Evolutionary conservation across 2,329 filamentous ascomycete genomes (phyloP).

Genomic region (Nothophaeocryptopus gaeumannii): DNA sequence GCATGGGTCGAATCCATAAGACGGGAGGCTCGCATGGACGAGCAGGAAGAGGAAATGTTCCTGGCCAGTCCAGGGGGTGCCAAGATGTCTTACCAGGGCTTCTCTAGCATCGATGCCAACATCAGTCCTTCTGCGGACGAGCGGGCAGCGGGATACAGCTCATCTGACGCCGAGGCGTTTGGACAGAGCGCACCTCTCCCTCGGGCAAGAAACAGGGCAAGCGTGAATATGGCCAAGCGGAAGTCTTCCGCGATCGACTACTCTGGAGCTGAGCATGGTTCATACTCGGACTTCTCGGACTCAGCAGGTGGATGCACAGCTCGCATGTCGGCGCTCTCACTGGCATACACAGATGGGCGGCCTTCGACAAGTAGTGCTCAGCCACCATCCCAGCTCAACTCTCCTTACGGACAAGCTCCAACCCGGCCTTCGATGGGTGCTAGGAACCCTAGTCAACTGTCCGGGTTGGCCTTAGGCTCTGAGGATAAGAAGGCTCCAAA

Average conservation of each 20-base stretch:
- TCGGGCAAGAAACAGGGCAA: constrained; percentile 28
- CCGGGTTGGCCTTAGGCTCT: constrained; percentile 49
- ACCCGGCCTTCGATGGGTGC: constrained; percentile 25
- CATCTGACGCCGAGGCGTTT: constrained; percentile 44
- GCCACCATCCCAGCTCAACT: constrained; percentile 28
- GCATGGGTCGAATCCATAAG: constrained; percentile 85
- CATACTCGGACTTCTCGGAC: constrained; percentile 78
- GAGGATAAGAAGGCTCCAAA: constrained; percentile 10
- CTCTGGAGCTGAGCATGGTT: constrained; percentile 66
- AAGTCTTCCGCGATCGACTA: constrained; percentile 62
- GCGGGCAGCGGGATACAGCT: constrained; percentile 40
- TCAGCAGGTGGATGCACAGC: constrained; percentile 28
- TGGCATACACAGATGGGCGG: constrained; percentile 30
- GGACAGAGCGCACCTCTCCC: constrained; percentile 21
- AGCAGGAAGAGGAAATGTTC: constrained; percentile 82
- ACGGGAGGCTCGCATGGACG: constrained; percentile 75
- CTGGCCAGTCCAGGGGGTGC: constrained; percentile 63
- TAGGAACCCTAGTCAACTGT: constrained; percentile 63
- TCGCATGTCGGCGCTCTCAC: constrained; percentile 34
- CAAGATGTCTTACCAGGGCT: constrained; percentile 45
- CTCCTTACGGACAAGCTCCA: constrained; percentile 34
- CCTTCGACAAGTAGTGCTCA: constrained; percentile 35
- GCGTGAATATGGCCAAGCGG: constrained; percentile 39
- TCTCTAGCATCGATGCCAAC: constrained; percentile 35
- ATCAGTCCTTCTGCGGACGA: constrained; percentile 24